Evolutionary conservation across 2,329 filamentous ascomycete species (phyloP), one percentile per base, ranked within the genome.

Genomic region (Colletotrichum incanum): DNA sequence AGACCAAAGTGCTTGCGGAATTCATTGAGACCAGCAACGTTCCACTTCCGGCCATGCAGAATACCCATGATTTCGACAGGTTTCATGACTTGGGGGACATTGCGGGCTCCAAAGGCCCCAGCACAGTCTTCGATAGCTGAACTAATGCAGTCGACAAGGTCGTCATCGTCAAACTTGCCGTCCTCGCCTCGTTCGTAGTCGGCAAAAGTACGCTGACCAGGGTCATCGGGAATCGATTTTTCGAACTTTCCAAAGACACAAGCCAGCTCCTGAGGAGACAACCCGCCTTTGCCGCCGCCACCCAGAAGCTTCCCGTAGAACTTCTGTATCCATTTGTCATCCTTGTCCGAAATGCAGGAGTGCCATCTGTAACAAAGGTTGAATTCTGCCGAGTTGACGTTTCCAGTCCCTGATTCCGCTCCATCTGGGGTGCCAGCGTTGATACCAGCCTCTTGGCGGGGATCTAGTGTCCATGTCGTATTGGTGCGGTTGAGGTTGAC

Each of bases 281-380:
- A 83, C 11, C 89, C 82, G 54, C 86, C 78, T 18, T 87, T 82
- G 69, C 34, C 55, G 68, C 31, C 54, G 68, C 91, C 82, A 0
- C 82, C 82, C 0, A 94, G 91, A 1, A 94, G 80, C 52, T 89
- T 82, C 1, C 83, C 80, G 78, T 93, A 94, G 73, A 93, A 87
- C 16, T 92, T 85, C 76, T 94, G 88, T 28, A 94, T 93, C 94
- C 94, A 97, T 75, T 91, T 87, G 78, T 96, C 94, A 77, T 97
- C 94, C 74, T 89, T 91, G 70, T 90, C 88, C 1, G 84, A 90
- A 76, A 96, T 93, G 76, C 92, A 91, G 3, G 93, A 94, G 83
- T 97, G 94, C 94, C 94, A 97, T 74, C 94, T 88, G 80, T 97
- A 97, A 75, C 93, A 93, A 12, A 97, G 86, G 78, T 96, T 97